Evolutionary conservation across 768 basidiomycete genomes (phyloP).

Genomic region (Kockovaella imperatae): DNA sequence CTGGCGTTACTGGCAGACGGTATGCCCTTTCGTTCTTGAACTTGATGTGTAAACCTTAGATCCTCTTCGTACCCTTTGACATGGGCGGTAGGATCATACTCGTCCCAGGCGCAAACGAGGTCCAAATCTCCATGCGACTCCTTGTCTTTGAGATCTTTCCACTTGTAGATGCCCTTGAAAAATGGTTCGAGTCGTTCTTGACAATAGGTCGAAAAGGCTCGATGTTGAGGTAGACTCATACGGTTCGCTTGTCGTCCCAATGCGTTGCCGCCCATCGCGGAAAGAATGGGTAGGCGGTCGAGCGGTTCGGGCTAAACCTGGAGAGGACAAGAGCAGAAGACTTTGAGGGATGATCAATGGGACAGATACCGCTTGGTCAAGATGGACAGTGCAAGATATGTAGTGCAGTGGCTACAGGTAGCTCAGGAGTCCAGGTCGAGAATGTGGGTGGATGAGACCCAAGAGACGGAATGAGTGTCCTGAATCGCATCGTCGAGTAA

Average conservation of each 20-base stretch:
- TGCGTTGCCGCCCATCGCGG: not conserved
- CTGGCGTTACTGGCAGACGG: too few species aligned
- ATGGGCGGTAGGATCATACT: not conserved
- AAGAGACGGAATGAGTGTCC: too few species aligned
- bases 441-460: too few species aligned
- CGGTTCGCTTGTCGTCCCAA: not conserved
- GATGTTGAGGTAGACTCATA: not conserved
- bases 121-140: constrained; percentile 33
- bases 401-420: too few species aligned
- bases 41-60: not conserved
- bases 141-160: constrained; percentile 9
- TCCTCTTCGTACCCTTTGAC: not conserved
- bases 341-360: too few species aligned
- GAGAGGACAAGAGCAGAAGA: not conserved
- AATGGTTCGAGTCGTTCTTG: not conserved
- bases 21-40: constrained; percentile 1
- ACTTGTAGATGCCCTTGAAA: constrained; percentile 1
- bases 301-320: not conserved
- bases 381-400: too few species aligned
- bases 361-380: too few species aligned
- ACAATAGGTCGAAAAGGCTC: not conserved
- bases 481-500: too few species aligned
- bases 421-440: too few species aligned
- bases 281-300: too few species aligned
- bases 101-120: constrained; percentile 14